Evolutionary conservation across 345 rosid genomes (phyloP).

Genomic region (Hypericum androsaemum): DNA sequence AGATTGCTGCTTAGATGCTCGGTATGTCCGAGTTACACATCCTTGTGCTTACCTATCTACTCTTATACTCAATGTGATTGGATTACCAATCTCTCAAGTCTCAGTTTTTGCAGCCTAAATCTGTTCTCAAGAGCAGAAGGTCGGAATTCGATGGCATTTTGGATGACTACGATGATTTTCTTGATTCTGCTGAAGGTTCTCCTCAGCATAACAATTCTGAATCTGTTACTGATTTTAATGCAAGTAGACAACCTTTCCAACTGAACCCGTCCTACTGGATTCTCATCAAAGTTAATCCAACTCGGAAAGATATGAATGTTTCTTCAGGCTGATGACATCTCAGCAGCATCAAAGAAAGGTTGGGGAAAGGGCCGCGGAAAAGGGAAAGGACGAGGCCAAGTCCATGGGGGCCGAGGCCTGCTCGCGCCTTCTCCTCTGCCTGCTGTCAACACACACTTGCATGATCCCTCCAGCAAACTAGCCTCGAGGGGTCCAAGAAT

Average conservation of each 20-base stretch:
- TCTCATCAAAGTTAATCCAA: constrained; percentile 22
- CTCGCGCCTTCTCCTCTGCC: constrained; percentile 30
- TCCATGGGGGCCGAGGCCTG: constrained; percentile 49
- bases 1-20: constrained; percentile 80
- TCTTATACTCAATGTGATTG: background rate
- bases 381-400: constrained; percentile 52
- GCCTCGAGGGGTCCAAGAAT: no score
- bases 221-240: constrained; percentile 35
- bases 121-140: constrained; percentile 63
- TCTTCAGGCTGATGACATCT: constrained; percentile 16
- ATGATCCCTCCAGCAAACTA: no score
- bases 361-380: constrained; percentile 57
- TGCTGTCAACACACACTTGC: no score
- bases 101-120: constrained; percentile 62
- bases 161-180: constrained; percentile 39
- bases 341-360: constrained; percentile 35
- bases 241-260: constrained; percentile 18
- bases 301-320: background rate
- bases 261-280: constrained; percentile 5
- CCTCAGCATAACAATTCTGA: constrained; percentile 39
- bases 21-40: constrained; percentile 26
- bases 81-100: constrained; percentile 1
- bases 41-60: background rate
- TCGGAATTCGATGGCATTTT: constrained; percentile 57
- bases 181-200: constrained; percentile 41